Evolutionary conservation across 2,329 filamentous ascomycete species (phyloP), one percentile per base, ranked within the genome.

Genomic region (Huntiella abstrusa): DNA sequence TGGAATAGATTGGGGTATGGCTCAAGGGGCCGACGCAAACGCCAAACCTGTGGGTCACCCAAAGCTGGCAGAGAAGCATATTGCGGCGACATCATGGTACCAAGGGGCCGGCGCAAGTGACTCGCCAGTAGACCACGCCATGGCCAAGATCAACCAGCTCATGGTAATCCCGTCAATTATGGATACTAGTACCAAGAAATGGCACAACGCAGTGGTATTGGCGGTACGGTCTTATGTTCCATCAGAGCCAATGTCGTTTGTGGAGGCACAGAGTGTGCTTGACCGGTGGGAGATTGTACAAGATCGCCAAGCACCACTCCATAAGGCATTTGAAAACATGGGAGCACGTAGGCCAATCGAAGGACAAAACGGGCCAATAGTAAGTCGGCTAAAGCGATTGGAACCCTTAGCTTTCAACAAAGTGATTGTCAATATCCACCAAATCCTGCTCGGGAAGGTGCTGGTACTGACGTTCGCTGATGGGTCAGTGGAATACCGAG

Each of bases 241-340:
- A 15, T 48, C 49, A 12, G 48, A 50, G 10, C 48, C 48, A 32
- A 68, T 69, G 28, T 68, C 77, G 28, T 77, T 72, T 37, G 75
- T 78, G 52, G 74, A 77, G 32, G 65, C 74, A 0, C 75, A 81
- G 53, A 93, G 79, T 53, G 72, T 87, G 36, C 68, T 96, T 51
- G 78, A 85, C 52, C 73, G 81, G 51, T 96, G 88, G 88, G 80
- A 91, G 53, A 64, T 93, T 11, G 59, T 88, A 7, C 68, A 71
- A 32, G 75, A 82, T 32, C 69, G 74, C 41, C 62, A 70, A n/a
- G 75, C 80, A 52, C 68, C 64, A 7, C 63, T 92, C 5, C 82
- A 91, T 56, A 64, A 78, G 2, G 80, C 80, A 10, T 88, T 93
- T 57, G 80, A 85, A 53, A 80, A 87, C 54, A 67, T 91, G 19